Percentiles rank a stretch among this genome's conserved stretches.
Conservation (phyloP, 1,284 basidiomycete species). For the Irpex sp. region DNA sequence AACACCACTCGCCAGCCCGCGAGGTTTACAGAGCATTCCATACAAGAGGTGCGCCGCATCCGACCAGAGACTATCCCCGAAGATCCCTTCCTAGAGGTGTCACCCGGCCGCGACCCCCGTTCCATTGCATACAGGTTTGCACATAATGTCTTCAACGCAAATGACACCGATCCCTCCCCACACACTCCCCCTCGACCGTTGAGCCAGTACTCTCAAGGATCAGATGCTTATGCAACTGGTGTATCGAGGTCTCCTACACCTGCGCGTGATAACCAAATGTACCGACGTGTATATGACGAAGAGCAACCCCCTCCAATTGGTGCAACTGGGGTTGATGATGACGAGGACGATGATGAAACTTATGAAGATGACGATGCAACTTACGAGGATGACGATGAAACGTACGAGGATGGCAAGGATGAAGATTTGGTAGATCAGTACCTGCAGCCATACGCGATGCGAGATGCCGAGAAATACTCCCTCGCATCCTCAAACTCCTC, state of each 20-base stretch:
- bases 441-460: background rate
- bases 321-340: background rate
- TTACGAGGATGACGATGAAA: slow-evolving; percentile 3
- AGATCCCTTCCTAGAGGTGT: slow-evolving; percentile 1
- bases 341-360: background rate
- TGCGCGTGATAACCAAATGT: background rate
- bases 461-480: slow-evolving; percentile 4
- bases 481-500: slow-evolving; percentile 3
- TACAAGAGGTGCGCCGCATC: slow-evolving; percentile 8
- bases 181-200: slow-evolving; percentile 1
- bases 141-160: background rate
- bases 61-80: slow-evolving; percentile 3
- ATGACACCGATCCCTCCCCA: background rate
- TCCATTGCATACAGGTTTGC: slow-evolving; percentile 10
- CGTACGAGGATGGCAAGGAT: slow-evolving; percentile 3
- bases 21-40: slow-evolving; percentile 8
- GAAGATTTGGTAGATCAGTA: slow-evolving; percentile 1
- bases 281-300: slow-evolving; percentile 6
- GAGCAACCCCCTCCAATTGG: background rate
- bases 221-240: slow-evolving; percentile 5
- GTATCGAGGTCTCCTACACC: slow-evolving; percentile 9
- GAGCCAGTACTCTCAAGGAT: background rate
- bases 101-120: background rate
- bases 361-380: background rate
- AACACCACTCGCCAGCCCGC: background rate